Conservation (phyloP, 176 grass and related monocot genomes). For the Neostapfia colusana region DNA sequence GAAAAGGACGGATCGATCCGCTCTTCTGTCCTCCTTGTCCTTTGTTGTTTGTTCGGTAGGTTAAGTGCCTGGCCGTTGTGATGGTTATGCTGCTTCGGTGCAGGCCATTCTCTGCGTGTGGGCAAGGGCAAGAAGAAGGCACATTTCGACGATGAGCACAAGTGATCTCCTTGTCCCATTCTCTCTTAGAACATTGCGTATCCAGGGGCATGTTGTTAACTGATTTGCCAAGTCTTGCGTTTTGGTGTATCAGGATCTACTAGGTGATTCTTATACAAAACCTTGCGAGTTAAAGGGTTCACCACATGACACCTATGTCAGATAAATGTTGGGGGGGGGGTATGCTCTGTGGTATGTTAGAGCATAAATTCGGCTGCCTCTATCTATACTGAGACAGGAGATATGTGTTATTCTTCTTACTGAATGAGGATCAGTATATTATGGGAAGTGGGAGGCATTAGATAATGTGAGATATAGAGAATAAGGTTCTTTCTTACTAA, state of each 20-base stretch:
- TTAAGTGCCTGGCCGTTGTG: not conserved
- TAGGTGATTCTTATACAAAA: not conserved
- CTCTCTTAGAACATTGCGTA: not conserved
- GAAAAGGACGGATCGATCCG: not conserved
- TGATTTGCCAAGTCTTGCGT: not conserved
- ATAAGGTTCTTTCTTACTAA: not conserved
- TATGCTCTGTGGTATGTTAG: not conserved
- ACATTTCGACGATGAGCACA: slow-evolving; percentile 74
- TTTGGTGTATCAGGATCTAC: not conserved
- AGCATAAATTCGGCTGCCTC: slow-evolving; percentile 20
- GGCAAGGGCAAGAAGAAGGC: slow-evolving; percentile 70
- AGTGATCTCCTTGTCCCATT: slow-evolving; percentile 41
- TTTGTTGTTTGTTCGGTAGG: not conserved
- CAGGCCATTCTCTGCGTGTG: slow-evolving; percentile 93
- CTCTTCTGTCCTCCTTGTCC: not conserved
- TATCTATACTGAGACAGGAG: slow-evolving; percentile 10
- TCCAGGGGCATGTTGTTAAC: not conserved
- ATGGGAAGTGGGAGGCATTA: not conserved
- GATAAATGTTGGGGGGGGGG: not conserved
- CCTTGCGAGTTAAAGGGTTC: not conserved
- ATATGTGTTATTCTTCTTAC: slow-evolving; percentile 5
- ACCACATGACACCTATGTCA: not conserved
- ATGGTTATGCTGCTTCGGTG: slow-evolving; percentile 32
- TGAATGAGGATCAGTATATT: not conserved
- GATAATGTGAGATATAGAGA: slow-evolving; percentile 14